Percentiles rank a stretch among this genome's conserved stretches.
Evolutionary conservation across 306 rosid genomes (phyloP).

Genomic region (Pueraria montana): DNA sequence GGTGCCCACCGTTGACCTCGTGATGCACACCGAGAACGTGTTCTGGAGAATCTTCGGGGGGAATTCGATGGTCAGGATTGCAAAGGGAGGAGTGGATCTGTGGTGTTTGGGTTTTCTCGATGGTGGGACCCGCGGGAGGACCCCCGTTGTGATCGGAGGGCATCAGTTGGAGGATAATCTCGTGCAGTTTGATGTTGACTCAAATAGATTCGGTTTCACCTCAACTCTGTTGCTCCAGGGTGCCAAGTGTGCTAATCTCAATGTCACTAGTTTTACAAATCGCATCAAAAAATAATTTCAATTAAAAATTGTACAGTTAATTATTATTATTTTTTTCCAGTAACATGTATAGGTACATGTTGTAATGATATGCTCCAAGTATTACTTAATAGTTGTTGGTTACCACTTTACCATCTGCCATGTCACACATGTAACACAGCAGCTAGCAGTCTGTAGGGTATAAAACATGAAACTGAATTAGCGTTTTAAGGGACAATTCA

Average conservation of each 20-base stretch:
- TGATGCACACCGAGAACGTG: slow-evolving; percentile 59
- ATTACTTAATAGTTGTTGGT: too few relatives aligned
- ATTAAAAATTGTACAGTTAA: too few relatives aligned
- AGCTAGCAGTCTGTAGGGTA: too few relatives aligned
- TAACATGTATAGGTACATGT: too few relatives aligned
- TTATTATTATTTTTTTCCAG: too few relatives aligned
- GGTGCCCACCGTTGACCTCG: slow-evolving; percentile 67
- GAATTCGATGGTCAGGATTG: slow-evolving; percentile 73
- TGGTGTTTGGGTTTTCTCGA: slow-evolving; percentile 72
- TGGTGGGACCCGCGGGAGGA: slow-evolving; percentile 58
- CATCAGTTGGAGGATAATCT: slow-evolving; percentile 71
- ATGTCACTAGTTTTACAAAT: background rate
- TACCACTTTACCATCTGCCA: too few relatives aligned
- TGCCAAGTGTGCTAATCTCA: slow-evolving; percentile 44
- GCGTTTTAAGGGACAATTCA: too few relatives aligned
- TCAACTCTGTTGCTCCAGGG: slow-evolving; percentile 50
- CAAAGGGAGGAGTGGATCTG: slow-evolving; percentile 42
- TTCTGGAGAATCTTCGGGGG: slow-evolving; percentile 65
- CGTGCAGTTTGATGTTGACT: slow-evolving; percentile 68
- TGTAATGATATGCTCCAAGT: too few relatives aligned
- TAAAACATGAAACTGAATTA: too few relatives aligned
- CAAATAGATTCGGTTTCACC: slow-evolving; percentile 61
- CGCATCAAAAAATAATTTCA: too few relatives aligned
- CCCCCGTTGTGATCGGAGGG: slow-evolving; percentile 72
- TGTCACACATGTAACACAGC: too few relatives aligned